Percentiles rank a stretch among this genome's conserved stretches.
phyloP scores from a whole-genome alignment of 1,284 basidiomycete species.

The Ustilago cynodontis region DNA sequence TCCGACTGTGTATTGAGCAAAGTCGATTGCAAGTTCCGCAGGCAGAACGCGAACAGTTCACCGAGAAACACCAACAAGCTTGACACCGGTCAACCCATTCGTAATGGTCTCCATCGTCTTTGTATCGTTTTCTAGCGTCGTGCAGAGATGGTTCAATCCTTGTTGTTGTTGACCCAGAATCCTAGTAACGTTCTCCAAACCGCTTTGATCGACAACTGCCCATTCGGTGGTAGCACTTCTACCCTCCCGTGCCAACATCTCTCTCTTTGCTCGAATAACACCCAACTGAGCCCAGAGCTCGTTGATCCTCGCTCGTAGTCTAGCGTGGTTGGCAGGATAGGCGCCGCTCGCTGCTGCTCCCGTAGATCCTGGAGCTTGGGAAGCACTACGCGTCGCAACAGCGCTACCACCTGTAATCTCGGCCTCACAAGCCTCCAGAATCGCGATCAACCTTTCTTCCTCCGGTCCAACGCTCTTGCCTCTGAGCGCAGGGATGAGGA shows the following conservation, averaged over 20 bases:
- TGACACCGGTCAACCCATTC: slow-evolving; percentile 56
- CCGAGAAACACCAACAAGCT: slow-evolving; percentile 55
- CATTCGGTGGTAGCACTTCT: slow-evolving; percentile 58
- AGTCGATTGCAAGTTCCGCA: neutral
- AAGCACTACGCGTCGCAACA: slow-evolving; percentile 5
- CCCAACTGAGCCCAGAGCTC: slow-evolving; percentile 69
- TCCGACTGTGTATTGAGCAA: neutral
- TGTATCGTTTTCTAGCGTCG: slow-evolving; percentile 58
- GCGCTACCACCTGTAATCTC: slow-evolving; percentile 52
- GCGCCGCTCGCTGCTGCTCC: neutral
- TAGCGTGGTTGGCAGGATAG: slow-evolving; percentile 25
- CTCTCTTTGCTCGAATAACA: slow-evolving; percentile 59
- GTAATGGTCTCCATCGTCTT: slow-evolving; percentile 64
- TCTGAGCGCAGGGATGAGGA: slow-evolving; percentile 61
- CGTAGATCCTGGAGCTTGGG: neutral
- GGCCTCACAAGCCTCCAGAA: slow-evolving; percentile 63
- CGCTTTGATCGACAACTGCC: slow-evolving; percentile 66
- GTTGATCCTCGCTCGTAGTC: slow-evolving; percentile 63
- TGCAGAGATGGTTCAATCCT: slow-evolving; percentile 63
- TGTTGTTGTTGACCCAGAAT: slow-evolving; percentile 65
- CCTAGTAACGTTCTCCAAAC: slow-evolving; percentile 59
- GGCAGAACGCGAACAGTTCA: slow-evolving; percentile 1
- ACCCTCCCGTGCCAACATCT: slow-evolving; percentile 50
- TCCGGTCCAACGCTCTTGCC: slow-evolving; percentile 57
- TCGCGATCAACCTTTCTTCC: slow-evolving; percentile 58